phyloP scores from a whole-genome alignment of 2,329 filamentous ascomycete species.

The Fonsecaea pedrosoi region DNA sequence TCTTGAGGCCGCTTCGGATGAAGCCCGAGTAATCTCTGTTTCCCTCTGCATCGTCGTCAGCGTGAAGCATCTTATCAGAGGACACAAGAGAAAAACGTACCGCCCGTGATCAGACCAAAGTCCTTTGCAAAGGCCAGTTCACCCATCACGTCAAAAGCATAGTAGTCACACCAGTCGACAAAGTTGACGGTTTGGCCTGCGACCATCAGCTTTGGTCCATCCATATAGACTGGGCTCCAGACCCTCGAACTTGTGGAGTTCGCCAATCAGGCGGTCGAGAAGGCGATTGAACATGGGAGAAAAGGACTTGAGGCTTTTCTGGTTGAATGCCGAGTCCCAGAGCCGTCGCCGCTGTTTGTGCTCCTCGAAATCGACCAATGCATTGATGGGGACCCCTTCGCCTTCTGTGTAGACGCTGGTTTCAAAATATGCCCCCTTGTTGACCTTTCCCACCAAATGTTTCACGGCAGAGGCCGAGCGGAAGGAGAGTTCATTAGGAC shows the following conservation, averaged over 20 bases:
- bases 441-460: not conserved
- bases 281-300: not conserved
- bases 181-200: too few relatives aligned
- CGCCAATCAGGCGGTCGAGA: not conserved
- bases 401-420: not conserved
- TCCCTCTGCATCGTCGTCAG: too few relatives aligned
- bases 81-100: too few relatives aligned
- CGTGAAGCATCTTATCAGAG: too few relatives aligned
- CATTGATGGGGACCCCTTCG: not conserved
- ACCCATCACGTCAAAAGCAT: too few relatives aligned
- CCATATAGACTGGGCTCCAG: not conserved
- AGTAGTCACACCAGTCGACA: too few relatives aligned
- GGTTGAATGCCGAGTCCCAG: not conserved
- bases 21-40: too few relatives aligned
- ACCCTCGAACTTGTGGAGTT: not conserved
- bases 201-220: too few relatives aligned
- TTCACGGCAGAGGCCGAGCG: not conserved
- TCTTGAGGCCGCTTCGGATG: too few relatives aligned
- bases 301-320: constrained; percentile 8
- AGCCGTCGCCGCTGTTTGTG: not conserved
- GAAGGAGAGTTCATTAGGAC: not conserved
- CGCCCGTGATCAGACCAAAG: too few relatives aligned
- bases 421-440: not conserved
- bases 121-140: too few relatives aligned
- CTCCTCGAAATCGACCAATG: not conserved